Percentiles rank a stretch among this genome's conserved stretches.
phyloP scores from a whole-genome alignment of 805 yeast species.

The Saccharomycopsis microspora region DNA sequence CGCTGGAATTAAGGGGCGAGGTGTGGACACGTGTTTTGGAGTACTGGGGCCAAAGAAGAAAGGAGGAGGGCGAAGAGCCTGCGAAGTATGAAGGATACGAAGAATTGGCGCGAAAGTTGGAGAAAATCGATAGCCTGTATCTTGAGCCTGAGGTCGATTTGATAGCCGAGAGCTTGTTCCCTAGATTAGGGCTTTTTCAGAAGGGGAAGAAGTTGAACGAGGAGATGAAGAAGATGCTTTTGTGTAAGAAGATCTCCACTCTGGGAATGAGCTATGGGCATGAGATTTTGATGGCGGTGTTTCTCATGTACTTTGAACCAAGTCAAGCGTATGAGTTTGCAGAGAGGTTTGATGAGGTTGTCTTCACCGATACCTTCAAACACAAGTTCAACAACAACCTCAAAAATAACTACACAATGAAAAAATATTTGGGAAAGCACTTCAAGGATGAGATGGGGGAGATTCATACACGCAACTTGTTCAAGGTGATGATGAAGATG shows the following conservation, averaged over 20 bases:
- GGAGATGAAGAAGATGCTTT: constrained; percentile 7
- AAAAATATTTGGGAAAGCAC: constrained; percentile 12
- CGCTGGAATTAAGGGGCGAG: constrained; percentile 11
- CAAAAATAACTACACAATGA: constrained; percentile 9
- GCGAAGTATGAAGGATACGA: constrained; percentile 3
- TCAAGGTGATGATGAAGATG: constrained; percentile 11
- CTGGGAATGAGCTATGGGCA: constrained; percentile 14
- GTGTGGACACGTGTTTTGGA: constrained; percentile 12
- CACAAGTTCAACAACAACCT: constrained; percentile 11
- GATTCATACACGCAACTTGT: constrained; percentile 8
- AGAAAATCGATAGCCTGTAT: constrained; percentile 8
- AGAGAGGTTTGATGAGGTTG: constrained; percentile 7
- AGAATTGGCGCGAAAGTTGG: constrained; percentile 5
- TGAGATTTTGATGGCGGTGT: constrained; percentile 12
- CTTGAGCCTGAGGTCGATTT: constrained; percentile 16
- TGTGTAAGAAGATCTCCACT: constrained; percentile 10
- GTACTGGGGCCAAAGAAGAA: constrained; percentile 4
- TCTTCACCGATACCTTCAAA: constrained; percentile 11
- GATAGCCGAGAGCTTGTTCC: constrained; percentile 10
- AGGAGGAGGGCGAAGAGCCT: neutral
- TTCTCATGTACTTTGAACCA: constrained; percentile 11
- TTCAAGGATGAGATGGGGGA: constrained; percentile 14
- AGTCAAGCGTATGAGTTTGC: constrained; percentile 7
- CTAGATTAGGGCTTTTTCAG: constrained; percentile 11
- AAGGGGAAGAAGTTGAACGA: constrained; percentile 9